Percentiles rank a stretch among this genome's conserved stretches.
Evolutionary conservation across 305 asterid genomes (phyloP).

Genomic region (Fraxinus velutina): DNA sequence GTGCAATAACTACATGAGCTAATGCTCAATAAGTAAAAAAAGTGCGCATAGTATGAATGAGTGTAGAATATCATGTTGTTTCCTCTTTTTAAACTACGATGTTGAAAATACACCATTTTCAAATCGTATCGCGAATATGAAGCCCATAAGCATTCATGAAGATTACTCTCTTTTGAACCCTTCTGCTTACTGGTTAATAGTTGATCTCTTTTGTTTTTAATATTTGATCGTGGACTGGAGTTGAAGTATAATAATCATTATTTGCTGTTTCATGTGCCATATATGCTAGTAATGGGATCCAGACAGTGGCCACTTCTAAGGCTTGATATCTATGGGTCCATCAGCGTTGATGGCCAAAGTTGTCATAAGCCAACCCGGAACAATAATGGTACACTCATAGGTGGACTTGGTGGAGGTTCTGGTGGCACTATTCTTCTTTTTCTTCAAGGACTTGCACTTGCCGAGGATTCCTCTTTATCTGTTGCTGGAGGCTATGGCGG

Average conservation of each 20-base stretch:
- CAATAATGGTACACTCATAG: slow-evolving; percentile 52
- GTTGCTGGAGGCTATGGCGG: slow-evolving; percentile 88
- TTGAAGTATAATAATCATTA: slow-evolving; percentile 15
- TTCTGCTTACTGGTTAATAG: background rate
- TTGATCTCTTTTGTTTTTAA: background rate
- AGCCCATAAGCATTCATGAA: background rate
- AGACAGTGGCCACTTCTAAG: slow-evolving; percentile 76
- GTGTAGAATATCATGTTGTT: background rate
- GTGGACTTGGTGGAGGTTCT: slow-evolving; percentile 95
- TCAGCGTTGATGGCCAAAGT: slow-evolving; percentile 85
- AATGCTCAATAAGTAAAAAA: background rate
- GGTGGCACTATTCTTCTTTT: slow-evolving; percentile 91
- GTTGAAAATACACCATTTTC: background rate
- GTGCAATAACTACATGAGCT: background rate
- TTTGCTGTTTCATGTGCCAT: slow-evolving; percentile 25
- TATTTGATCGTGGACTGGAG: slow-evolving; percentile 3
- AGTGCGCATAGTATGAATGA: background rate
- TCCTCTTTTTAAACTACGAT: background rate
- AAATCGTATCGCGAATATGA: background rate
- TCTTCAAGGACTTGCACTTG: slow-evolving; percentile 62
- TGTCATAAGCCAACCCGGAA: slow-evolving; percentile 45
- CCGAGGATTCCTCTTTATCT: slow-evolving; percentile 66
- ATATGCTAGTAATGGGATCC: slow-evolving; percentile 76
- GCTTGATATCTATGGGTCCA: slow-evolving; percentile 69
- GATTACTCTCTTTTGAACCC: background rate